Evolutionary conservation across 2,329 filamentous ascomycete genomes (phyloP).

Genomic region (Paraconiothyrium brasiliense): DNA sequence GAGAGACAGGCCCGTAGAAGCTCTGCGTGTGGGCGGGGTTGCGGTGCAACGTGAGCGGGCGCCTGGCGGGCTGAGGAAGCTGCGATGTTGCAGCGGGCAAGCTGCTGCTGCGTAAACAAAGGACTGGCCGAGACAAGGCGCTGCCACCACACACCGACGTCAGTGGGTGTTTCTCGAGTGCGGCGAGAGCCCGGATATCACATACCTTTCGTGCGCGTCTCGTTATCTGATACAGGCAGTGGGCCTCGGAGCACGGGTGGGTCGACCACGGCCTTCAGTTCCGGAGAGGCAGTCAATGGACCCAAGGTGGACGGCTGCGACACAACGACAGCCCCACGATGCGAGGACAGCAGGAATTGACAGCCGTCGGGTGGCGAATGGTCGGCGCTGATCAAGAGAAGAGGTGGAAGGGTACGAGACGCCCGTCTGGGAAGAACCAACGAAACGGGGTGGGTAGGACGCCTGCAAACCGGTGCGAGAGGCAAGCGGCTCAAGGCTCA

Average conservation of each 20-base stretch:
- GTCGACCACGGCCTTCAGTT: conserved; percentile 22
- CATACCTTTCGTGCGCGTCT: conserved; percentile 30
- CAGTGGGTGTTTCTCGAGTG: conserved; percentile 26
- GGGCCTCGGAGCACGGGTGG: conserved; percentile 28
- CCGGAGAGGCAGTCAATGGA: conserved; percentile 23
- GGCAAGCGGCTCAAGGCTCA: conserved; percentile 3
- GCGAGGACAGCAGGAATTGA: conserved; percentile 24
- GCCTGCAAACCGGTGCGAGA: conserved; percentile 11
- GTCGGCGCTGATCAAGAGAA: conserved; percentile 18
- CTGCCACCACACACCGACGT: conserved; percentile 33
- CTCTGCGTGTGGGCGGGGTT: conserved; percentile 12
- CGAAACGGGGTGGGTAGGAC: conserved; percentile 9
- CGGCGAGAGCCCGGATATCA: conserved; percentile 14
- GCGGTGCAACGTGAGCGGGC: conserved; percentile 19
- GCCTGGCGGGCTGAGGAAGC: conserved; percentile 14
- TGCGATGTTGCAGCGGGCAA: conserved; percentile 16
- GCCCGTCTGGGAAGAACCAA: conserved; percentile 20
- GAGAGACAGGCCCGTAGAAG: conserved; percentile 10
- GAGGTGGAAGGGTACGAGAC: conserved; percentile 20
- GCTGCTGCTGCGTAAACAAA: conserved; percentile 37
- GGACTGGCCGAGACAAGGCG: conserved; percentile 31
- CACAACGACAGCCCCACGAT: conserved; percentile 9
- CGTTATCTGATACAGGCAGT: conserved; percentile 11
- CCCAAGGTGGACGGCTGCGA: conserved; percentile 15
- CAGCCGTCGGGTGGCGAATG: conserved; percentile 22